phyloP scores from a whole-genome alignment of 176 grass and related monocot species.

The Bolboschoenus planiculmis region DNA sequence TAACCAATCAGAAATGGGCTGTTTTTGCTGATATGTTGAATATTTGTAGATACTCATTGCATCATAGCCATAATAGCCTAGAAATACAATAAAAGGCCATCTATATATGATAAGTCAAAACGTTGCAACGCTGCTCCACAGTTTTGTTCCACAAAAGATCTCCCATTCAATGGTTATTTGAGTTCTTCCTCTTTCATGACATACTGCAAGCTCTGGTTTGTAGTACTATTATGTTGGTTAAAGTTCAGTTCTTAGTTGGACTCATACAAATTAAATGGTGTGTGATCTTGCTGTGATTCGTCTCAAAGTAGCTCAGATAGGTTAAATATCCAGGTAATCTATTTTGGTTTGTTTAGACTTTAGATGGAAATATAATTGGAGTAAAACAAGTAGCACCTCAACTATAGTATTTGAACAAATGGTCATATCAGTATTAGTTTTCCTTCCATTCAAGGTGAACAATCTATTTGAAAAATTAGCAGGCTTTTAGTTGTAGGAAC shows the following conservation, averaged over 20 bases:
- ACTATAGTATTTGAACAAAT: background rate
- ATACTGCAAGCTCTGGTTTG: background rate
- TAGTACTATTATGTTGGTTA: background rate
- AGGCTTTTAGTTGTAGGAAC: background rate
- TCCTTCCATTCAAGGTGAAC: background rate
- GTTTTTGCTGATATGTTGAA: background rate
- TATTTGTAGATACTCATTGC: background rate
- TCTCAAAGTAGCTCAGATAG: background rate
- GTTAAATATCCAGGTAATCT: background rate
- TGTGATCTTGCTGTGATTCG: background rate
- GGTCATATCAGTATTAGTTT: background rate
- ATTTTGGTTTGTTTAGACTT: background rate
- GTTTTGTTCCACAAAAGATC: background rate
- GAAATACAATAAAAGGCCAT: too few species aligned
- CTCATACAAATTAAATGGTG: background rate
- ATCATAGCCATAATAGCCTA: background rate
- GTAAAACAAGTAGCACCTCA: background rate
- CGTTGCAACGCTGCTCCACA: background rate
- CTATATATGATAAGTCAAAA: too few species aligned
- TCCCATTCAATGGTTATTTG: background rate
- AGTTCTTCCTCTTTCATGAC: background rate
- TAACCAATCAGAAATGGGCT: background rate
- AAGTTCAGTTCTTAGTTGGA: background rate
- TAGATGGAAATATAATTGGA: background rate
- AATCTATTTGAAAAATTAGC: background rate